phyloP scores from a whole-genome alignment of 345 rosid genomes.

The Punica granatum region DNA sequence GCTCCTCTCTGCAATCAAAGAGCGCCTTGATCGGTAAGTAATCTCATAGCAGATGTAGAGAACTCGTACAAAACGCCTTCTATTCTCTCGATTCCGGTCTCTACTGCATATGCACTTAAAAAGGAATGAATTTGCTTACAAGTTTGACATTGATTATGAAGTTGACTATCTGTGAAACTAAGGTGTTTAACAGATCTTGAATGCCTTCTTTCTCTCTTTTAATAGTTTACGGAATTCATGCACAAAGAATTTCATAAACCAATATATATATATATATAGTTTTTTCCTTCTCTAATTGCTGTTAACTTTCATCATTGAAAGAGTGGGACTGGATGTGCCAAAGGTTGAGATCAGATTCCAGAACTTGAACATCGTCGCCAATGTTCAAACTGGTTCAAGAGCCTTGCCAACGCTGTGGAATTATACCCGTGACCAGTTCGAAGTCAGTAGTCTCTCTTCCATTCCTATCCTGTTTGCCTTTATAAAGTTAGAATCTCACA shows the following conservation, averaged over 20 bases:
- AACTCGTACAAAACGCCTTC: no score
- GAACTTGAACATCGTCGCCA: conserved; percentile 49
- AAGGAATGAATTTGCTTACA: no score
- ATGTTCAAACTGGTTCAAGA: conserved; percentile 62
- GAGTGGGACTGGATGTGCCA: conserved; percentile 71
- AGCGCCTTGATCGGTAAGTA: conserved; percentile 61
- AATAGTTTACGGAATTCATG: neutral
- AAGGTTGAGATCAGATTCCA: conserved; percentile 72
- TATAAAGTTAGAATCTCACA: neutral
- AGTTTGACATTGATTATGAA: no score
- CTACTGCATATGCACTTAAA: no score
- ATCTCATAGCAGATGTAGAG: no score
- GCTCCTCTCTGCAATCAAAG: conserved; percentile 65
- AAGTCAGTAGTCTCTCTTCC: conserved; percentile 29
- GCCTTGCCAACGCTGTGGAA: conserved; percentile 85
- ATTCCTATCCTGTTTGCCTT: neutral
- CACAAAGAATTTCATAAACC: neutral
- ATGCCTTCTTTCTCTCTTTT: neutral
- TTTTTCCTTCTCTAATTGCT: neutral
- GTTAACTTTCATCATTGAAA: conserved; percentile 11
- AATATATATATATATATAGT: no score
- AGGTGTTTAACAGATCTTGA: no score
- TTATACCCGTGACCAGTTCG: conserved; percentile 45
- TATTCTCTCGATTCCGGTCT: no score
- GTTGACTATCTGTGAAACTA: no score